Base-by-base conservation (phyloP, 2,329 filamentous ascomycete species). In the Myriosclerotinia duriaeana region DNA sequence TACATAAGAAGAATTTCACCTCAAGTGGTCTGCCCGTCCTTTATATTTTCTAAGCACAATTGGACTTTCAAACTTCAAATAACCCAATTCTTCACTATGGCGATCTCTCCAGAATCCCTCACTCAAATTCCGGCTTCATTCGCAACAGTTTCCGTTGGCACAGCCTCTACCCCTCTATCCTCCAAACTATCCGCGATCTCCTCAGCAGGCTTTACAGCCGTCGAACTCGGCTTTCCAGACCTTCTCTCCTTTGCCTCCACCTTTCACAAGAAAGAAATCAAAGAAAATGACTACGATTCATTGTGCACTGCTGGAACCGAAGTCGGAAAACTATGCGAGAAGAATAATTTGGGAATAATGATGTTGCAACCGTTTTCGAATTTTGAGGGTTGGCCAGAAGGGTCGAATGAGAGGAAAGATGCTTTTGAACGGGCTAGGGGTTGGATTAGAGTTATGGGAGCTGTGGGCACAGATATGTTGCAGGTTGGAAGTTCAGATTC, bases 291-390 rank as follows among this genome's bases (percentile, higher is more conserved):
- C 74, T 92, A 87, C 71, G 78, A 83, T 22, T 77, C 82, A 3
- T 80, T 93, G 0, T 81, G 81, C 65, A 77, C 78, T 2, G 82
- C 87, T 0, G 87, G 84, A 0, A 73, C 74, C 20, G 79, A 85
- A 50, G 83, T 91, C 60, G 82, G 80, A 62, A 77, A 78, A 0
- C 76, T 89, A 56, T 87, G 84, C 59, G 78, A 83, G 36, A 79
- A 83, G 14, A 79, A 86, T 44, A 77, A 78, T 0, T 77, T 93
- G 1, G 79, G 82, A 46, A 83, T 93, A 66, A 82, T 93, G 75
- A 89, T 92, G 80, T 77, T 93, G 7, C 90, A 93, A 72, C 89
- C 90, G 0, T 93, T 93, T 72, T 79, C 86, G 20, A 90, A 92
- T 72, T 92, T 92, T 67, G 90, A 93, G 72, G 90, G 90, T 1